Conservation (phyloP, 2,329 filamentous ascomycete species). For the Raffaelea albimanens region DNA sequence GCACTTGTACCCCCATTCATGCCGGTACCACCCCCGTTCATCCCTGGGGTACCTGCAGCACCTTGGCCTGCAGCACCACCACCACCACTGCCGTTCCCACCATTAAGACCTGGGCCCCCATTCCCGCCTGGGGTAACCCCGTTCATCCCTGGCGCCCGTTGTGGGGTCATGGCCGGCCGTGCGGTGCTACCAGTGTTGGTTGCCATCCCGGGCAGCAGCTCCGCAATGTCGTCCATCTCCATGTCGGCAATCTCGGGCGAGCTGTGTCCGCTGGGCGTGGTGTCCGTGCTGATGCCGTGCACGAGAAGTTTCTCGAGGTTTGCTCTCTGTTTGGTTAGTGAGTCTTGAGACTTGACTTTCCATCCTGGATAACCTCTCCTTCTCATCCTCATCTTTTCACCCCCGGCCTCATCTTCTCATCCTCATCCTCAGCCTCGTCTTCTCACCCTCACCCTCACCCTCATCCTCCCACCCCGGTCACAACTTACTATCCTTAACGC, state of each 20-base stretch:
- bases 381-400: not conserved
- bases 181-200: no score
- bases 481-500: slow-evolving; percentile 36
- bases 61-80: no score
- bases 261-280: slow-evolving; percentile 17
- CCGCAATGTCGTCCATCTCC: slow-evolving; percentile 12
- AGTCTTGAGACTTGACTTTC: not conserved
- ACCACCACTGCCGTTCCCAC: no score
- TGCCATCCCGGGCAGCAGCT: slow-evolving; percentile 4
- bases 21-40: no score
- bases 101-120: no score
- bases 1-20: no score
- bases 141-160: no score
- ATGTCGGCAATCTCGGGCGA: slow-evolving; percentile 10
- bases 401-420: not conserved
- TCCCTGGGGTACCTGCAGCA: no score
- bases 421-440: not conserved
- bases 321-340: slow-evolving; percentile 16
- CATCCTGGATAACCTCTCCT: not conserved
- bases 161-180: no score
- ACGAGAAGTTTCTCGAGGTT: slow-evolving; percentile 44
- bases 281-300: slow-evolving; percentile 28
- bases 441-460: not conserved
- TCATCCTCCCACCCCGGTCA: slow-evolving; percentile 3
- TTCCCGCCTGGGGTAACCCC: no score